These are phyloP conservation scores for Serendipita vermifera DNA, from an alignment of 768 basidiomycete species.

Conservation along the genomic window DNA sequence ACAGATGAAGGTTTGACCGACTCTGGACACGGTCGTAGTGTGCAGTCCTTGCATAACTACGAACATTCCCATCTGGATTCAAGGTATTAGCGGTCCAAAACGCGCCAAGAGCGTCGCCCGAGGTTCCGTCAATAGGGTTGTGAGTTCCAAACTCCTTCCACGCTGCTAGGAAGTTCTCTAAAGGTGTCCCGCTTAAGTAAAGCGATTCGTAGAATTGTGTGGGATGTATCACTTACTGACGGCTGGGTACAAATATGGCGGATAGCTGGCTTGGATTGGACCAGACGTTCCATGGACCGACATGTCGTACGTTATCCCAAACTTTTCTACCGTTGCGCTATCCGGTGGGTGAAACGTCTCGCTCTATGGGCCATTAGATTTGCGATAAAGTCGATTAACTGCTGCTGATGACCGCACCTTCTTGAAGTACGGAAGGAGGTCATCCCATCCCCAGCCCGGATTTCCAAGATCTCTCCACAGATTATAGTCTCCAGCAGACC, in stretches of 20 bases:
- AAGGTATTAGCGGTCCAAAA: constrained; percentile 8
- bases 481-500: neutral
- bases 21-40: neutral
- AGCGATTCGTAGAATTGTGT: neutral
- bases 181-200: neutral
- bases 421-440: constrained; percentile 9
- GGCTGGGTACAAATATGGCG: neutral
- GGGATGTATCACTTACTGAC: neutral
- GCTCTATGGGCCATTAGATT: neutral
- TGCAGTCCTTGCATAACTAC: neutral
- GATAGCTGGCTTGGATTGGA: neutral
- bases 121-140: neutral
- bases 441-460: neutral
- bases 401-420: neutral
- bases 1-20: constrained; percentile 2
- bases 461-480: neutral
- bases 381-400: neutral
- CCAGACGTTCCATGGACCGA: neutral
- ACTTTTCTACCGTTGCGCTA: neutral
- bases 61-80: neutral
- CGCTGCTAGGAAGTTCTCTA: neutral
- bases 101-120: constrained; percentile 2
- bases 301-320: neutral
- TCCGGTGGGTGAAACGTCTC: neutral
- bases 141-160: neutral